Percentiles rank a stretch among this genome's conserved stretches.
Evolutionary conservation across 371 early-diverging fungal genomes (phyloP).

Genomic region (Massospora cicadina): DNA sequence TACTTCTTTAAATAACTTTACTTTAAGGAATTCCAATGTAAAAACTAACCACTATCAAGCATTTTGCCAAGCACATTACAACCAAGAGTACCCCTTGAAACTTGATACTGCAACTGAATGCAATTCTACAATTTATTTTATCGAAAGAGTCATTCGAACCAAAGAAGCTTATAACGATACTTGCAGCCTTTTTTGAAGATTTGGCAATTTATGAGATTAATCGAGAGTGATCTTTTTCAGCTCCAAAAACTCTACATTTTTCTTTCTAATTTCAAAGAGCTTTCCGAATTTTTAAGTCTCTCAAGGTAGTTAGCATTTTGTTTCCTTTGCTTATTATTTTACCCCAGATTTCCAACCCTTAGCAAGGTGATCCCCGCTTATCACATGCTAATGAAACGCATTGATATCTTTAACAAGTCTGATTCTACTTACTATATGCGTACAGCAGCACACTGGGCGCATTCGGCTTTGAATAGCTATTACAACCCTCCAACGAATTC

Average conservation of each 20-base stretch:
- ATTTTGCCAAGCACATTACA: neutral
- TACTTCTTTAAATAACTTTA: neutral
- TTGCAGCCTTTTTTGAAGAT: neutral
- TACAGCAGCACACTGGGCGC: neutral
- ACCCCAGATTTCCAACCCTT: neutral
- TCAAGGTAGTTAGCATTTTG: neutral
- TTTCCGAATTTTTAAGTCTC: neutral
- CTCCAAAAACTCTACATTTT: neutral
- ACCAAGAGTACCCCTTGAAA: neutral
- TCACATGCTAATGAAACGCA: neutral
- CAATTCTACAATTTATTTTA: neutral
- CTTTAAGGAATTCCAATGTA: neutral
- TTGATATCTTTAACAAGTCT: neutral
- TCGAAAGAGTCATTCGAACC: neutral
- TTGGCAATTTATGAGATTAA: neutral
- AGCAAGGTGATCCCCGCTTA: neutral
- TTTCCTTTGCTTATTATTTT: neutral
- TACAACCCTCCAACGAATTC: neutral
- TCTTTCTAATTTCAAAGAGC: neutral
- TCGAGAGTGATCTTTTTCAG: neutral
- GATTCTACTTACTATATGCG: neutral
- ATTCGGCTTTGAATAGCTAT: neutral
- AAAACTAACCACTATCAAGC: neutral
- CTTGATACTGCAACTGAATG: neutral
- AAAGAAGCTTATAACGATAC: neutral